Evolutionary conservation across 495 filamentous ascomycete genomes (phyloP), one percentile per base, ranked within the genome.

Genomic region (Aspergillus cavernicola): DNA sequence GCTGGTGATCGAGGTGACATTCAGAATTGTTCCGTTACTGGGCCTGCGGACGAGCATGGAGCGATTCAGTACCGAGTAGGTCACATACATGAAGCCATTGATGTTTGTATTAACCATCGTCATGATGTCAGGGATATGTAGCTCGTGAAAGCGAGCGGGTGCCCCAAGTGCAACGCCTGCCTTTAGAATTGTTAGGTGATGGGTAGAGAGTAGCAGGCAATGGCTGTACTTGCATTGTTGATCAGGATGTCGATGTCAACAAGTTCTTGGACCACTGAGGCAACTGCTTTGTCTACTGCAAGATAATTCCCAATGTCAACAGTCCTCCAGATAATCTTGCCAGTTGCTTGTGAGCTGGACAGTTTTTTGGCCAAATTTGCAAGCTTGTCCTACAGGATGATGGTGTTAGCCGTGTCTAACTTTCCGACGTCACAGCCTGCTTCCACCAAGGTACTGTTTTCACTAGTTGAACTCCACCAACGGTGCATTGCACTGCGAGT

Each of bases 21-120:
- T 73, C 1, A 73, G 32, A 20, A 73, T 70, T 6, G 67, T 70
- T 10, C 70, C 70, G n/a, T n/a, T n/a, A n/a, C n/a, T n/a, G 4
- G 35, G 7, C 19, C 62, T 64, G 6, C 57, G 54, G 1, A 41
- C 29, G n/a, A 57, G 31, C 66, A 71, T 68, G 35, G 42, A 52
- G 9, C 29, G 16, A 36, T 68, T 69, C 2, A 73, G 62, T 1
- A 71, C 65, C n/a, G 65, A 58, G 26, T 70, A 51, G 0, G 70
- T 62, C 0, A 49, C 51, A 47, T 59, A 65, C 66, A 71, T 66
- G 46, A 56, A 29, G 0, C 70, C 70, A 35, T 61, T 62, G 33
- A 70, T 61, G 50, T 69, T 70, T n/a, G 68, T 70, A 36, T 41
- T 42, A 53, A 60, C 62, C 62, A 66, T 70, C 22, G 59, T 60